Conservation (phyloP, 164 flowering plant genomes). For the Chloranthus sessilifolius region DNA sequence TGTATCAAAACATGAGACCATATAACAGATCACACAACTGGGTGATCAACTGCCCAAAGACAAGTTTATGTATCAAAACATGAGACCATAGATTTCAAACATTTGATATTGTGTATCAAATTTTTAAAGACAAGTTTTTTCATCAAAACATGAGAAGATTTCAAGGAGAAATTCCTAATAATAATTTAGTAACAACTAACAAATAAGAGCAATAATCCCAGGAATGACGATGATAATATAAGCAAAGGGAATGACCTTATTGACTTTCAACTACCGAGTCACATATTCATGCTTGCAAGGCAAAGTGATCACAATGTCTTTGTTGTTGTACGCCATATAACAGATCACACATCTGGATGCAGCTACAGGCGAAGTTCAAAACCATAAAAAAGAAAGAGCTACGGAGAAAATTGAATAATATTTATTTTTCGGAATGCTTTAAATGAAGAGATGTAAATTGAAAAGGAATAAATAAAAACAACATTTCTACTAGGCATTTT, state of each 20-base stretch:
- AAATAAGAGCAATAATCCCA: neutral
- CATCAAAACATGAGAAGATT: neutral
- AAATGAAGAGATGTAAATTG: no score
- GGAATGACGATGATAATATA: neutral
- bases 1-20: no score
- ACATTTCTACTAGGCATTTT: no score
- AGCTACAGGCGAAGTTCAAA: neutral
- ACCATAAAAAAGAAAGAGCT: neutral
- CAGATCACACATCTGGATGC: constrained; percentile 67
- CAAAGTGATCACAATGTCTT: constrained; percentile 44
- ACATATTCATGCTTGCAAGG: constrained; percentile 70
- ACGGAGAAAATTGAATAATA: no score
- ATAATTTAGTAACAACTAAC: neutral
- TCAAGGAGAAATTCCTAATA: neutral
- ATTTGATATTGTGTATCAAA: neutral
- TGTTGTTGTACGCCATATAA: constrained; percentile 47
- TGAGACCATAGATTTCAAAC: no score
- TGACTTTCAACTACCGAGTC: constrained; percentile 51
- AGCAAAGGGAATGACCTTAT: constrained; percentile 37
- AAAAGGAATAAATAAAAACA: no score
- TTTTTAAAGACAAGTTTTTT: neutral
- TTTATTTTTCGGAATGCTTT: no score
- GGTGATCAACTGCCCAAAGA: no score
- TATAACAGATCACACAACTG: no score
- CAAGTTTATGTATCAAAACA: no score